Conservation (phyloP, 2,329 filamentous ascomycete genomes). For the Nakataea oryzae region DNA sequence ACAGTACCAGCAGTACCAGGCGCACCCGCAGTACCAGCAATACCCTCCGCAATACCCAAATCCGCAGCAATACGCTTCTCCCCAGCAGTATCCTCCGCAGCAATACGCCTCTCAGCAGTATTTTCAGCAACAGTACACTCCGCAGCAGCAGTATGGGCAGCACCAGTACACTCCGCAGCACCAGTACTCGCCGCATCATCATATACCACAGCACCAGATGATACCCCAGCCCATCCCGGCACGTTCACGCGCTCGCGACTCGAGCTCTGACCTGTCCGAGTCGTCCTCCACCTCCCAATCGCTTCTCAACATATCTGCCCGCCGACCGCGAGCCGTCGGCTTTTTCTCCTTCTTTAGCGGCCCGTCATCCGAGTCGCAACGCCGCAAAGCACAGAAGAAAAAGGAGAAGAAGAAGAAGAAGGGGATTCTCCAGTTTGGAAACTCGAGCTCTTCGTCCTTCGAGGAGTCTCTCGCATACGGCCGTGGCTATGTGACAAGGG, state of each 20-base stretch:
- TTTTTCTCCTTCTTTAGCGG: slow-evolving; percentile 22
- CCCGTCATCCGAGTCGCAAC: slow-evolving; percentile 12
- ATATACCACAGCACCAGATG: slow-evolving; percentile 3
- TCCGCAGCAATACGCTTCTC: neutral
- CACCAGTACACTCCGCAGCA: slow-evolving; percentile 1
- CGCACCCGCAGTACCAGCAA: neutral
- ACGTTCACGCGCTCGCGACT: slow-evolving; percentile 14
- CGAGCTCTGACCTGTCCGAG: slow-evolving; percentile 14
- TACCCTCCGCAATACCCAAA: neutral
- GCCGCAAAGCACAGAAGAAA: slow-evolving; percentile 18
- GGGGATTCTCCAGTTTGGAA: slow-evolving; percentile 37
- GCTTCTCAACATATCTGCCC: slow-evolving; percentile 21
- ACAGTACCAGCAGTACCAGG: neutral
- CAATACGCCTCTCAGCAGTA: neutral
- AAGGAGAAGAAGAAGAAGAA: slow-evolving; percentile 21
- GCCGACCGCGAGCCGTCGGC: slow-evolving; percentile 15
- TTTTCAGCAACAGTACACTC: neutral
- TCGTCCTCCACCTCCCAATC: slow-evolving; percentile 22
- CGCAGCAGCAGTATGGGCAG: neutral
- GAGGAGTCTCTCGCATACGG: slow-evolving; percentile 48
- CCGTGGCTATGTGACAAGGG: slow-evolving; percentile 28
- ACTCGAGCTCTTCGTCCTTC: slow-evolving; percentile 43
- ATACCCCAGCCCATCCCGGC: slow-evolving; percentile 2
- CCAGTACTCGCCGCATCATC: slow-evolving; percentile 1
- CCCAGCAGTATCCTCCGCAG: neutral